These are phyloP conservation scores for Apodospora peruviana DNA, from an alignment of 495 filamentous ascomycete species.

Conservation along the genomic window DNA sequence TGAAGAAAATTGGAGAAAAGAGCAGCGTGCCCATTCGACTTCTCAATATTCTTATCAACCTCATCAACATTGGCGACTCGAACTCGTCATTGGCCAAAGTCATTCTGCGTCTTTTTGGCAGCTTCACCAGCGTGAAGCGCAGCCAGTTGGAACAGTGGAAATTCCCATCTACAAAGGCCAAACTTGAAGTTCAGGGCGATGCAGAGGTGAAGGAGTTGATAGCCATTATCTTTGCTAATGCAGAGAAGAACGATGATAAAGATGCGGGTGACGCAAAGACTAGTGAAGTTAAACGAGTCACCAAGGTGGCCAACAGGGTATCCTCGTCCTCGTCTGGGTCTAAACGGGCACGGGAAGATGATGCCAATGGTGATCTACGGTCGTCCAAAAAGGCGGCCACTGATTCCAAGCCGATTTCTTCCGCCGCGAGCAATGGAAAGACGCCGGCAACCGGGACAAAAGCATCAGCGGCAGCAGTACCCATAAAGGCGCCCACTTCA, in stretches of 20 bases:
- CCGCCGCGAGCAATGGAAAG: neutral
- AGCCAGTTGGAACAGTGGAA: slow-evolving; percentile 61
- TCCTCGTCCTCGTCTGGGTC: slow-evolving; percentile 1
- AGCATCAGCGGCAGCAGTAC: slow-evolving; percentile 8
- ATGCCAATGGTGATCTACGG: slow-evolving; percentile 28
- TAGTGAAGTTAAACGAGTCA: slow-evolving; percentile 5
- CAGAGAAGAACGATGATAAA: slow-evolving; percentile 18
- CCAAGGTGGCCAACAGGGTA: slow-evolving; percentile 2
- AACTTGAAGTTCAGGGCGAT: slow-evolving; percentile 62
- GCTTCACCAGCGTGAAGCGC: slow-evolving; percentile 56
- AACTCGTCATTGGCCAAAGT: slow-evolving; percentile 57
- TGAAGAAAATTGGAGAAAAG: slow-evolving; percentile 49
- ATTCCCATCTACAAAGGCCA: slow-evolving; percentile 55
- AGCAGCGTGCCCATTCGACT: slow-evolving; percentile 43
- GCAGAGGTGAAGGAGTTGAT: slow-evolving; percentile 49
- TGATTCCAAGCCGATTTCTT: slow-evolving; percentile 10
- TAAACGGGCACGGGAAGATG: slow-evolving; percentile 34
- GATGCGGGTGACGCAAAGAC: slow-evolving; percentile 6
- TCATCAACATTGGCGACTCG: slow-evolving; percentile 60
- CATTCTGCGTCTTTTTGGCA: slow-evolving; percentile 60
- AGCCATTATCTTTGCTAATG: slow-evolving; percentile 33
- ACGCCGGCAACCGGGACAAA: slow-evolving; percentile 8
- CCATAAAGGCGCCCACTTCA: slow-evolving; percentile 29
- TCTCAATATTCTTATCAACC: slow-evolving; percentile 59
- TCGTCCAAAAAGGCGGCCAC: slow-evolving; percentile 34